Base-by-base conservation (phyloP, 2,329 filamentous ascomycete genomes). In the Sclerotiophoma versabilis region DNA sequence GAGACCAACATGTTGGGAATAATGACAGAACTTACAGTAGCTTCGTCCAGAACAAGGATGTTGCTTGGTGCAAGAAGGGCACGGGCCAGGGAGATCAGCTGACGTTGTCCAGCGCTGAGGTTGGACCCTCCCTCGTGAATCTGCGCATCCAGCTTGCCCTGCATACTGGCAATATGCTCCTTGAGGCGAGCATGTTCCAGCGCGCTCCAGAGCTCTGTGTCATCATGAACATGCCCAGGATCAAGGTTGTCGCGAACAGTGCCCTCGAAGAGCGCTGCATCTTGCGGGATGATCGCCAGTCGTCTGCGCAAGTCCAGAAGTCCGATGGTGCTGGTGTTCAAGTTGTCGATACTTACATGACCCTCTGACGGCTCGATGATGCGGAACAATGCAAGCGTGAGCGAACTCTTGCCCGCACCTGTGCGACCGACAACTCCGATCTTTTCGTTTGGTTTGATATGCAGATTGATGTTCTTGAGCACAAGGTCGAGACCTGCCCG, bases 101-200 rank as follows among this genome's bases (percentile, higher is more conserved):
- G 95, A 47, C 93, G 87, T 77, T 99, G 96, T 43, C 95, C 95
- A 74, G 96, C 90, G 52, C 92, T 97, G 53, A 99, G 84, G 75
- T 99, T 99, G 55, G 92, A 96, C 50, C 95, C 95, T 83, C 90
- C 95, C 89, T 99, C 96, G 68, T 96, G 84, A 60, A 99, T 88
- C 72, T 85, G 89, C 43, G 93, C 92, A 77, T 98, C 95, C 15
- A 99, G 84, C 64, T 92, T 91, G 60, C 93, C 93, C 37, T 89
- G 85, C 92, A 99, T 96, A 61, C 82, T 85, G 2, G 88, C 80
- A 58, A 99, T 85, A 77, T 98, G 91, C 58, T 96, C 92, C 76
- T 95, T 96, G 52, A 99, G 82, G 69, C 93, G 88, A 55, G 95
- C 95, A 77, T 98, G 93, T 74, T 97, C 93, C 59, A 97, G 82